Base-by-base conservation (phyloP, 2,329 filamentous ascomycete species). In the Oidium heveae region DNA sequence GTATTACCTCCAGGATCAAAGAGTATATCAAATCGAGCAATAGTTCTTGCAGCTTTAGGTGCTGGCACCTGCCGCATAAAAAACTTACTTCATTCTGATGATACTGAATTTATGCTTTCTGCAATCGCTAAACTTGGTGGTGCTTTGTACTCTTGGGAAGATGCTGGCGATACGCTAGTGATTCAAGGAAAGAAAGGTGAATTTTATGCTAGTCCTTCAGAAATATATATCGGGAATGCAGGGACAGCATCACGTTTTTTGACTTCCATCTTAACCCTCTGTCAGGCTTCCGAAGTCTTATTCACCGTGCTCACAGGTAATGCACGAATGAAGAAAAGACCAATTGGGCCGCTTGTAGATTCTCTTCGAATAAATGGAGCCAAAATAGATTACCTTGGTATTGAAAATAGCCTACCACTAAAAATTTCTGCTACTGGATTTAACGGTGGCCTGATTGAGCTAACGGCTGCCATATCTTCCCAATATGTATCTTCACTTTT, bases 401-500 rank as follows among this genome's bases (percentile, higher is more conserved):
- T 81, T 59, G 76, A 86, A 59, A 79, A 84, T 59, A 93, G 88
- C 65, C 72, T 98, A 44, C 91, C 91, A 0, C 70, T 98, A 13
- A 78, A 80, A 56, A 82, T 98, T 53, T 76, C 82, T 58, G 87
- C 91, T 49, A 83, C 84, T 24, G 89, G 88, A 4, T 82, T 95
- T 60, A 77, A 79, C 50, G 89, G 88, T 55, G 91, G 91, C 39
- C 74, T 83, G 32, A 95, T 98, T 61, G 84, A 94, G 65, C 74
- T 98, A 55, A 86, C 88, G 12, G 91, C 91, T 0, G 96, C 91
- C 44, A 84, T 96, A 16, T 98, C 91, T 9, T 96, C 91, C n/a
- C 91, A 98, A 69, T 98, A 96, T 65, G 91, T 98, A 39, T 96
- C 91, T 0, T 95, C 89, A 1, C 80, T 98, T 59, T 73, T 98